Evolutionary conservation across 352 stramenopile species (phyloP), one percentile per base, ranked within the genome.

Genomic region (Phytophthora sp.): DNA sequence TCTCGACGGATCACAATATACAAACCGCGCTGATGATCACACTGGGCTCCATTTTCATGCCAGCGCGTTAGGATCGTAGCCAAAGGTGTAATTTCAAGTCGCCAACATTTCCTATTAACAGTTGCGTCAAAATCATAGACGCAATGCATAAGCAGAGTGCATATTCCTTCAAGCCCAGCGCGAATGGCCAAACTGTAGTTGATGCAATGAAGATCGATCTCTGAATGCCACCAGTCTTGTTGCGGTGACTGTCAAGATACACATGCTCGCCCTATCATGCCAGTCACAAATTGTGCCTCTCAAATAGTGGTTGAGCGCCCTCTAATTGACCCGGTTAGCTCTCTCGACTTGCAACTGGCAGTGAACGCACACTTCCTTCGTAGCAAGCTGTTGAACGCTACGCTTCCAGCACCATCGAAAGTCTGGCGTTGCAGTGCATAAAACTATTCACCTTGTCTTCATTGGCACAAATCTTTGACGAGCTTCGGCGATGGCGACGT

Each of bases 401-500:
- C n/a, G n/a, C n/a, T n/a, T n/a, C n/a, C n/a, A n/a, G n/a, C n/a
- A n/a, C n/a, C n/a, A n/a, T n/a, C n/a, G n/a, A n/a, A n/a, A n/a
- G n/a, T n/a, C n/a, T n/a, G n/a, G n/a, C n/a, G n/a, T n/a, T n/a
- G n/a, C n/a, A n/a, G n/a, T n/a, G n/a, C n/a, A n/a, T n/a, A n/a
- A n/a, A n/a, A n/a, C n/a, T 34, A 34, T 34, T 34, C 12, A 34
- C 3, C 37, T 43, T 38, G 30, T 35, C 30, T 13, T 35, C 30
- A 35, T 35, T 35, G 30, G 30, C 15, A 13, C 11, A 35, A 35
- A 35, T 35, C 12, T 38, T 38, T 20, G 32, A 20, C 3, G 9
- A 38, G 32, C 32, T 38, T 38, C 32, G 32, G 9, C 17, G 30
- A 65, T 68, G 50, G 6, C 20, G 17, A 48, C 43, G 23, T 34